Conservation (phyloP, 2,329 filamentous ascomycete species). For the Pseudogymnoascus sp. region DNA sequence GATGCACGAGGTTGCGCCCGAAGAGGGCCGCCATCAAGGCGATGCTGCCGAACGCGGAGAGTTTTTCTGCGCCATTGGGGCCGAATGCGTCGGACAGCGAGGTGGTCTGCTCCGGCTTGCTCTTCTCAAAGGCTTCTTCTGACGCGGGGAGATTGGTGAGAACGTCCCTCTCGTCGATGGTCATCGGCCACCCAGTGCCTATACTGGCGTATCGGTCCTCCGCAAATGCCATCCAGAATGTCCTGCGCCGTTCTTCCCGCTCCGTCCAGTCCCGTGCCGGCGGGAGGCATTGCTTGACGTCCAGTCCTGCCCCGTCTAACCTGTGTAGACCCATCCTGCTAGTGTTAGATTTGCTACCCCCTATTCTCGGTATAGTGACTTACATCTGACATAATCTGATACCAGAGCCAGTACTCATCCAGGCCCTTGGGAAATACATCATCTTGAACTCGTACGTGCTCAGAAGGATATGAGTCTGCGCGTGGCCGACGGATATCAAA, state of each 20-base stretch:
- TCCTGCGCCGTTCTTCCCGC: conserved; percentile 79
- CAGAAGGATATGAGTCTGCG: conserved; percentile 75
- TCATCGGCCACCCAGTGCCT: conserved; percentile 96
- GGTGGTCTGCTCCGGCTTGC: conserved; percentile 64
- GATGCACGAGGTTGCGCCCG: conserved; percentile 81
- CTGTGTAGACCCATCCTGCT: conserved; percentile 84
- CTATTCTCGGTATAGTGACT: conserved; percentile 36
- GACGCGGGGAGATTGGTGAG: conserved; percentile 75
- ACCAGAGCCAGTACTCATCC: conserved; percentile 81
- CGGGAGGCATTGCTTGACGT: conserved; percentile 87
- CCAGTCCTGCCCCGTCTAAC: conserved; percentile 71
- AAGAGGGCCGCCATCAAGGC: conserved; percentile 84
- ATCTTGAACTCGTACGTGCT: conserved; percentile 88
- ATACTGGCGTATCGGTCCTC: conserved; percentile 90
- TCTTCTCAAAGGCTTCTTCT: conserved; percentile 78
- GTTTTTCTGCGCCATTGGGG: conserved; percentile 61
- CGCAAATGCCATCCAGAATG: conserved; percentile 92
- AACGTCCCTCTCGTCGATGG: conserved; percentile 85
- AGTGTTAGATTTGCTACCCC: conserved; percentile 44
- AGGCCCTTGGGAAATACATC: conserved; percentile 95
- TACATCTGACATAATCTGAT: conserved; percentile 79
- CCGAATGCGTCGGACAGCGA: conserved; percentile 63
- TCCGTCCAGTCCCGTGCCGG: conserved; percentile 91
- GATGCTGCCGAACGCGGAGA: conserved; percentile 74
- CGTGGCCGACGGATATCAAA: conserved; percentile 78